These are phyloP conservation scores for Chaetomium tenue DNA, from an alignment of 495 filamentous ascomycete genomes.

Conservation along the genomic window DNA sequence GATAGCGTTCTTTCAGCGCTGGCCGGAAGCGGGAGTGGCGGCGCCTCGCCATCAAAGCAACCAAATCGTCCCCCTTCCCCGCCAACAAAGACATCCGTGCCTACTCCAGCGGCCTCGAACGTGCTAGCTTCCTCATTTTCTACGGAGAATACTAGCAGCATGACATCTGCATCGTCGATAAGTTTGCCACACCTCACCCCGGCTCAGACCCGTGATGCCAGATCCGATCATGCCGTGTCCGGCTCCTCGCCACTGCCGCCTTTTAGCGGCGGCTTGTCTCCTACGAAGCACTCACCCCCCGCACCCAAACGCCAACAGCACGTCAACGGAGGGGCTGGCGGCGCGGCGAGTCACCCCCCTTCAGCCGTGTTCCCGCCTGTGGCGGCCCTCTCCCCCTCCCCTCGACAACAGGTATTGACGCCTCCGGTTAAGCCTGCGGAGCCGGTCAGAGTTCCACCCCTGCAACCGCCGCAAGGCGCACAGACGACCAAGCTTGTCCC, in stretches of 20 bases:
- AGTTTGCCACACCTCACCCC: slow-evolving; percentile 33
- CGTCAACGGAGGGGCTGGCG: slow-evolving; percentile 23
- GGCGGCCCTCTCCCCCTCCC: slow-evolving; percentile 52
- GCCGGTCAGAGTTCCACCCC: slow-evolving; percentile 28
- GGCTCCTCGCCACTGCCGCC: slow-evolving; percentile 51
- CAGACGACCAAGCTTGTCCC: slow-evolving; percentile 6
- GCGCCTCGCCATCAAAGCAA: slow-evolving; percentile 36
- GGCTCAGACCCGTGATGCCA: slow-evolving; percentile 21
- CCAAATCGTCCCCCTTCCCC: slow-evolving; percentile 32
- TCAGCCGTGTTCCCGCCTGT: slow-evolving; percentile 51
- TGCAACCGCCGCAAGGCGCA: slow-evolving; percentile 4
- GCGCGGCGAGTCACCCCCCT: slow-evolving; percentile 30
- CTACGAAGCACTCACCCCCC: slow-evolving; percentile 66
- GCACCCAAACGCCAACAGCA: slow-evolving; percentile 29
- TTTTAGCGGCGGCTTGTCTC: slow-evolving; percentile 64
- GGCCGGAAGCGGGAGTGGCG: slow-evolving; percentile 34
- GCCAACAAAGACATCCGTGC: slow-evolving; percentile 34
- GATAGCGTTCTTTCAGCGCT: slow-evolving; percentile 25
- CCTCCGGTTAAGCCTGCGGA: slow-evolving; percentile 50
- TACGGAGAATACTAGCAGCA: slow-evolving; percentile 21
- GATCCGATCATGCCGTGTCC: slow-evolving; percentile 23
- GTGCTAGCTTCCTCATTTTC: slow-evolving; percentile 17
- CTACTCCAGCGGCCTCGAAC: slow-evolving; percentile 20
- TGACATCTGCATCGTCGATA: slow-evolving; percentile 21
- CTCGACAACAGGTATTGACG: slow-evolving; percentile 49